Evolutionary conservation across 2,329 filamentous ascomycete genomes (phyloP).

Genomic region (Fusarium coicis): DNA sequence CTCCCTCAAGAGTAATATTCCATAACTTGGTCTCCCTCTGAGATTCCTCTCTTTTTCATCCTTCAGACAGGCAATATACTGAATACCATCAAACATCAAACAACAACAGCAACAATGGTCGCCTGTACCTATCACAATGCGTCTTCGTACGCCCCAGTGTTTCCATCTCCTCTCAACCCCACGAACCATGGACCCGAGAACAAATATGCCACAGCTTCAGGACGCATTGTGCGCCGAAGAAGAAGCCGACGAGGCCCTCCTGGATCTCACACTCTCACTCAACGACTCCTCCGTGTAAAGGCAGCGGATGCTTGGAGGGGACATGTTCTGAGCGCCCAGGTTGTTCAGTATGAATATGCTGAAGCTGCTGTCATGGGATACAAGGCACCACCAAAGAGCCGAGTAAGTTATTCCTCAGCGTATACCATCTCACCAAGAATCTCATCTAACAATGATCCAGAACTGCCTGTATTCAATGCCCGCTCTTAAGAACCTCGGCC

Average conservation of each 20-base stretch:
- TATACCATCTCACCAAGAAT: background rate
- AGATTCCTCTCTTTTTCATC: conserved; percentile 7
- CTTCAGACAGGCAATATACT: conserved; percentile 6
- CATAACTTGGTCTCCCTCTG: background rate
- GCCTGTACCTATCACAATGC: conserved; percentile 28
- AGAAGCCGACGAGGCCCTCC: conserved; percentile 29
- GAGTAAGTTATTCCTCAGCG: conserved; percentile 24
- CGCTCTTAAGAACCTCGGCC: conserved; percentile 27
- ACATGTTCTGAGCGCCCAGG: conserved; percentile 46
- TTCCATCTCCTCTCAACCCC: conserved; percentile 47
- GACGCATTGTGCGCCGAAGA: conserved; percentile 36
- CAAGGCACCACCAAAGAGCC: conserved; percentile 10
- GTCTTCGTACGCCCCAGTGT: conserved; percentile 38
- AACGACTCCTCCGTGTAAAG: conserved; percentile 55
- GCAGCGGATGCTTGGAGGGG: conserved; percentile 55
- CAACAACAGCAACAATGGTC: conserved; percentile 22
- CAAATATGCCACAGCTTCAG: conserved; percentile 15
- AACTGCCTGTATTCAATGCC: conserved; percentile 34
- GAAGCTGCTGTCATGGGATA: conserved; percentile 16
- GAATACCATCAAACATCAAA: conserved; percentile 6
- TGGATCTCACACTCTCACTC: conserved; percentile 51
- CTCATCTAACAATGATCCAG: conserved; percentile 17
- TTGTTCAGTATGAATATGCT: conserved; percentile 37
- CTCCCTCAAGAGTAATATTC: conserved; percentile 31
- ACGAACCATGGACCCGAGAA: conserved; percentile 26